These are phyloP conservation scores for Paralagenidium karlingii DNA, from an alignment of 352 stramenopile genomes.

Conservation along the genomic window DNA sequence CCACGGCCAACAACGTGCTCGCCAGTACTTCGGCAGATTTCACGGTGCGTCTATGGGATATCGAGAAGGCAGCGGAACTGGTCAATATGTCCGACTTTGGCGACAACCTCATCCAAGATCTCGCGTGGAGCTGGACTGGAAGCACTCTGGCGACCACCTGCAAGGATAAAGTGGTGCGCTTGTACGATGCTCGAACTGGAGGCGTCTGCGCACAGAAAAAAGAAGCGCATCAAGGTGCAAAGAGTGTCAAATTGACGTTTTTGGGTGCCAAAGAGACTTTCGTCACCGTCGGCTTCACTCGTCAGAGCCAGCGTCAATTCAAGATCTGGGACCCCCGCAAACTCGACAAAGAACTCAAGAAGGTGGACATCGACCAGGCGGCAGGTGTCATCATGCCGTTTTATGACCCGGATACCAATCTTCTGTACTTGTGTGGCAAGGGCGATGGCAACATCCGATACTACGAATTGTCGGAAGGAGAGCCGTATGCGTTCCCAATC, in stretches of 20 bases:
- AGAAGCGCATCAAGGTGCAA: conserved; percentile 94
- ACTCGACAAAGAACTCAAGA: conserved; percentile 87
- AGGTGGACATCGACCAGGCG: conserved; percentile 95
- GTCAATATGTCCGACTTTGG: conserved; percentile 75
- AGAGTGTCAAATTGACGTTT: conserved; percentile 96
- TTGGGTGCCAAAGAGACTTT: conserved; percentile 94
- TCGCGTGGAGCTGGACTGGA: conserved; percentile 97
- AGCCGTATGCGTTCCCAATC: conserved; percentile 87
- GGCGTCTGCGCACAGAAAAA: conserved; percentile 62
- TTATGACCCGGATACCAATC: conserved; percentile 95
- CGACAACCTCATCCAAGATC: conserved; percentile 93
- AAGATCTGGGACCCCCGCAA: conserved; percentile 85
- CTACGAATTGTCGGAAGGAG: conserved; percentile 96
- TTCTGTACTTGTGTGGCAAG: conserved; percentile 97
- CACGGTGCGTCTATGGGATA: conserved; percentile 98
- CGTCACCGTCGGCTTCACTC: conserved; percentile 95
- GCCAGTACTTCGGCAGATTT: conserved; percentile 92
- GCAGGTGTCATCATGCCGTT: conserved; percentile 98
- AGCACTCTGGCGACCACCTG: conserved; percentile 90
- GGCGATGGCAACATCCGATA: conserved; percentile 99
- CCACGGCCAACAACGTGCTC: conserved; percentile 95
- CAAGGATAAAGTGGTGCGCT: conserved; percentile 98
- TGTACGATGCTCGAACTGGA: conserved; percentile 93
- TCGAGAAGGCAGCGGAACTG: conserved; percentile 91
- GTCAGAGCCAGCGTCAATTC: conserved; percentile 90